Evolutionary conservation across 2,329 filamentous ascomycete genomes (phyloP), one percentile per base, ranked within the genome.

Genomic region (Fusarium scirpi): DNA sequence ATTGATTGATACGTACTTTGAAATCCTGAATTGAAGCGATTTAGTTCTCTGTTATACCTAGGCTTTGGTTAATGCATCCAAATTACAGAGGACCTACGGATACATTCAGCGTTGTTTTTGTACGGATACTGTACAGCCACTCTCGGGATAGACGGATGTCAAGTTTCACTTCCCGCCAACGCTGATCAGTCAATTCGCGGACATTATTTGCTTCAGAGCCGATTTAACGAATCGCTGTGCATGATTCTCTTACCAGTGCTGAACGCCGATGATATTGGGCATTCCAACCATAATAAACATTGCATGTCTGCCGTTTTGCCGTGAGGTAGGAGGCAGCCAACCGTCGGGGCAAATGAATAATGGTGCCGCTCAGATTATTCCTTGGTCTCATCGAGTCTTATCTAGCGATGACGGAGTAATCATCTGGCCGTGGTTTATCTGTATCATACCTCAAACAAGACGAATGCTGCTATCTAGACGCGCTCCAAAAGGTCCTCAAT

Each of bases 111-210:
- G 40, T 71, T 65, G 52, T 52, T 60, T 24, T 58, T 58, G 60
- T 11, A 24, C 5, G 24, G 24, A 24, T 24, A 27, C 9, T 27
- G 27, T 66, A 71, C 68, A 71, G 68, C 68, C 68, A 71, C 68
- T 25, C 68, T 71, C 68, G 68, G 68, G 46, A 66, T 38, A 46
- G 34, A 71, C 65, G 65, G 68, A 71, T 53, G 60, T 62, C 53
- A 53, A 49, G 63, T 66, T 66, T 66, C 58, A 55, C 44, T 55
- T 67, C 53, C 41, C 48, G 52, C 67, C 51, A 58, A 45, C 43
- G 47, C 55, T 40, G 56, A 58, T 53, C 55, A 60, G 68, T 62
- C 30, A 41, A 51, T 44, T 57, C 59, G 59, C 48, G 58, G 38
- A 25, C 44, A 47, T 67, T 67, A 44, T 70, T 70, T 56, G 58